phyloP scores from a whole-genome alignment of 441 rosid species.

The Eutrema salsugineum region DNA sequence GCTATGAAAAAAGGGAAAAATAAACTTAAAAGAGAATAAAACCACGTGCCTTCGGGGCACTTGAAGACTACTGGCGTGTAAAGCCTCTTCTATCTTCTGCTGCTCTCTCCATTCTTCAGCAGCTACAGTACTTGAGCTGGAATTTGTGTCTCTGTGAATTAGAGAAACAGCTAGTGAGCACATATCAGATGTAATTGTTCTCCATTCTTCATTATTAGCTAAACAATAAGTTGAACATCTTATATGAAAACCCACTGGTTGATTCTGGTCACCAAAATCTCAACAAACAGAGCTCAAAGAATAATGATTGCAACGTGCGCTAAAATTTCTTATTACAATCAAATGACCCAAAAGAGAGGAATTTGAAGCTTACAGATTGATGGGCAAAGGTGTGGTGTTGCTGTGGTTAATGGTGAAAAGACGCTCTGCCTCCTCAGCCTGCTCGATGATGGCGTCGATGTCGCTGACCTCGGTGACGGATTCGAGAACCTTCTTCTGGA shows the following conservation, averaged over 20 bases:
- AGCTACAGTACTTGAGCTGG: conserved; percentile 45
- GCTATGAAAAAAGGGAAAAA: neutral
- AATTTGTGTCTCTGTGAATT: conserved; percentile 50
- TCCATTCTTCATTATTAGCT: neutral
- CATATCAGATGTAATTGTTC: neutral
- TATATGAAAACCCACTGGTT: neutral
- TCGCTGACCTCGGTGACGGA: conserved; percentile 79
- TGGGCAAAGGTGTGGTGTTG: conserved; percentile 42
- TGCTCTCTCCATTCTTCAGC: conserved; percentile 66
- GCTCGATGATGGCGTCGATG: conserved; percentile 81
- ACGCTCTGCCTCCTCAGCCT: conserved; percentile 67
- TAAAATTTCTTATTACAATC: neutral
- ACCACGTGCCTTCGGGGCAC: conserved; percentile 72
- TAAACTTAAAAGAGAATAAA: neutral
- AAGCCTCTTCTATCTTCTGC: conserved; percentile 68
- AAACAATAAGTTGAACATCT: neutral
- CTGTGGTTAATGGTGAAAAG: conserved; percentile 40
- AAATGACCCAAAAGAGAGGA: neutral
- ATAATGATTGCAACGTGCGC: neutral
- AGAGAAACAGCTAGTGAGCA: conserved; percentile 2
- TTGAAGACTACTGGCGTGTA: conserved; percentile 62
- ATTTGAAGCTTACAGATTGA: conserved; percentile 49
- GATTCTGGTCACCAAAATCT: neutral
- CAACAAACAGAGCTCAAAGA: neutral
- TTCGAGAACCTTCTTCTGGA: conserved; percentile 78